Evolutionary conservation across 2,329 filamentous ascomycete species (phyloP), one percentile per base, ranked within the genome.

Genomic region (Nemania diffusa): DNA sequence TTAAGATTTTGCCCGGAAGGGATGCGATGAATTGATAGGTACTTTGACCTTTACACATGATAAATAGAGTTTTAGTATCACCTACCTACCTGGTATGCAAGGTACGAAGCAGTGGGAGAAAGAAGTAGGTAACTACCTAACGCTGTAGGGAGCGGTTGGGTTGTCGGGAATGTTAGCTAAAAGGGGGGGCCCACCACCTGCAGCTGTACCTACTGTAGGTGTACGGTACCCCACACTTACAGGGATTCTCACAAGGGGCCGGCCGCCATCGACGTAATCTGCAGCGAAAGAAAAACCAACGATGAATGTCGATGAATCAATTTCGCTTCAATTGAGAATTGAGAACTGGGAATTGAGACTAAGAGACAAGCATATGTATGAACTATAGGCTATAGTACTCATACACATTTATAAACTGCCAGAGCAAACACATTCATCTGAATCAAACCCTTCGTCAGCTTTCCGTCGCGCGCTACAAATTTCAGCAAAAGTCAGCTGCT

Each of bases 261-360:
- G 20, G 26, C 24, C 52, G 57, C 62, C 57, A 58, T 62, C 65
- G 57, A 68, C 65, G 65, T 68, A 68, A 68, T 68, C 34, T 15
- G 11, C 9, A 27, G 40, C n/a, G 17, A 17, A 24, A 15, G 22
- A 50, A 50, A 20, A 48, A 13, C 29, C 32, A 27, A 48, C n/a
- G 20, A 24, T 24, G 20, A n/a, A 57, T 27, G n/a, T 26, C 26
- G 29, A 44, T 34, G 5, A 26, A 29, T 27, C 15, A 42, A 57
- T 52, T 44, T 5, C 15, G 26, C 9, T 24, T 27, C 17, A 34
- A 52, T 57, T 48, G n/a, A n/a, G n/a, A n/a, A n/a, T n/a, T n/a
- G n/a, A n/a, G n/a, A n/a, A n/a, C n/a, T n/a, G n/a, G n/a, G n/a
- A n/a, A n/a, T n/a, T n/a, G 37, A 51, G n/a, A 2, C 11, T 9